A percentile compares a stretch with the other conserved stretches of the same genome.
Evolutionary conservation across 495 filamentous ascomycete genomes (phyloP).

Genomic region (Penicillium waksmanii): DNA sequence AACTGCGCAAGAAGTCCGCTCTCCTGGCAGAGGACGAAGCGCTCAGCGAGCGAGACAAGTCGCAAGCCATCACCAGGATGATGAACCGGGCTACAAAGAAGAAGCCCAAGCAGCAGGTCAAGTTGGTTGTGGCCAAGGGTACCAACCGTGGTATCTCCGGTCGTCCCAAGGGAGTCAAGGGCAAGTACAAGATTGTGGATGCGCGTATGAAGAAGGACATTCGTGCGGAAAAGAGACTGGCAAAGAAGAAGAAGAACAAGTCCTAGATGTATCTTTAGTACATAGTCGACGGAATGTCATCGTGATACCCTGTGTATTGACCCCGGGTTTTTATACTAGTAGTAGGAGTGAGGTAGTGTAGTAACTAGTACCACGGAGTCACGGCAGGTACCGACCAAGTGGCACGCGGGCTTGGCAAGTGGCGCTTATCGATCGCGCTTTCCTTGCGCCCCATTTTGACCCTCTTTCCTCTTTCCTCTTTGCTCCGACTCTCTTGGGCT

Average conservation of each 20-base stretch:
- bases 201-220: constrained; percentile 97
- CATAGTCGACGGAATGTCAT: constrained; percentile 18
- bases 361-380: no score
- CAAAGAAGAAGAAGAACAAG: constrained; percentile 74
- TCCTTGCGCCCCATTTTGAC: constrained; percentile 1
- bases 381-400: background rate
- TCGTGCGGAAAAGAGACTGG: constrained; percentile 81
- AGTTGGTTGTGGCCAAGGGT: constrained; percentile 87
- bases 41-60: constrained; percentile 94
- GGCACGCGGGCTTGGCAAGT: constrained; percentile 17
- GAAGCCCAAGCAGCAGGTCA: constrained; percentile 81
- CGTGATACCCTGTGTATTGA: constrained; percentile 19
- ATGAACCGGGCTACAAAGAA: constrained; percentile 83
- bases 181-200: constrained; percentile 99
- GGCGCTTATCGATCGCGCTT: constrained; percentile 34
- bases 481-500: constrained; percentile 1
- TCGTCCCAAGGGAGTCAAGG: constrained; percentile 88
- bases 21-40: constrained; percentile 84
- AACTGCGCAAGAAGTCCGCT: constrained; percentile 92
- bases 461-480: constrained; percentile 17
- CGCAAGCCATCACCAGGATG: constrained; percentile 76
- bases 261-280: constrained; percentile 34
- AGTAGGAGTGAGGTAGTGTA: no score
- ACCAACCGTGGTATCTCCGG: constrained; percentile 79
- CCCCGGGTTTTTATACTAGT: no score